Evolutionary conservation across 2,329 filamentous ascomycete species (phyloP).

Genomic region (Microsporum ferrugineum): DNA sequence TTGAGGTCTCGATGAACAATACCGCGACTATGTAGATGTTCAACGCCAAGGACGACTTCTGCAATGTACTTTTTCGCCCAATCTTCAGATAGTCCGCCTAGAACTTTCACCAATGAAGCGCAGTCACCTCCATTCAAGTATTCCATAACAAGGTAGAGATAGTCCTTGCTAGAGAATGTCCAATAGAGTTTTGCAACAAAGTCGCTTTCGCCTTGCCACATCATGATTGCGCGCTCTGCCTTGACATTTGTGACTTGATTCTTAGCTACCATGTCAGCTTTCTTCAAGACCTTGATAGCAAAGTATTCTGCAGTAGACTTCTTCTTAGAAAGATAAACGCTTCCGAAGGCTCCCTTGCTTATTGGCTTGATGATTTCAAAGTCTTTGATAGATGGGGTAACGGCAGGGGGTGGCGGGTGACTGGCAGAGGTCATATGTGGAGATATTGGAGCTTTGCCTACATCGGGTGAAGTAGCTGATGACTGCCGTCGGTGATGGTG

Average conservation of each 20-base stretch:
- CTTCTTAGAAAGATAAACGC: constrained; percentile 96
- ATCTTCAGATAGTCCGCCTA: constrained; percentile 85
- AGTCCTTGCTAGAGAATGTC: constrained; percentile 99
- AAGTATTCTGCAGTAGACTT: constrained; percentile 98
- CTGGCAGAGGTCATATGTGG: constrained; percentile 67
- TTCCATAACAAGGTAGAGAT: constrained; percentile 97
- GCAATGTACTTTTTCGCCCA: constrained; percentile 98
- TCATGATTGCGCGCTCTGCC: constrained; percentile 97
- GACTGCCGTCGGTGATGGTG: constrained; percentile 80
- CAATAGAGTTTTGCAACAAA: constrained; percentile 98
- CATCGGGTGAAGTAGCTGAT: constrained; percentile 70
- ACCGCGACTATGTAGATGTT: constrained; percentile 84
- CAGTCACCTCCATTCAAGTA: constrained; percentile 97
- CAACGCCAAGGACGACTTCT: constrained; percentile 91
- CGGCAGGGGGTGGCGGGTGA: constrained; percentile 73
- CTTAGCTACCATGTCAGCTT: constrained; percentile 99
- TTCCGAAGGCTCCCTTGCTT: constrained; percentile 96
- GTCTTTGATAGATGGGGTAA: constrained; percentile 94
- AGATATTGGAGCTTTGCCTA: constrained; percentile 59
- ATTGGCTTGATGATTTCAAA: constrained; percentile 99
- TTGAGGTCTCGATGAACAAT: constrained; percentile 97
- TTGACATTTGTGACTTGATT: constrained; percentile 99
- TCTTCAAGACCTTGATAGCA: constrained; percentile 96
- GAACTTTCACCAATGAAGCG: constrained; percentile 86
- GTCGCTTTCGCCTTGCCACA: constrained; percentile 99